phyloP scores from a whole-genome alignment of 2,329 filamentous ascomycete genomes.

The Ascochyta rabiei region DNA sequence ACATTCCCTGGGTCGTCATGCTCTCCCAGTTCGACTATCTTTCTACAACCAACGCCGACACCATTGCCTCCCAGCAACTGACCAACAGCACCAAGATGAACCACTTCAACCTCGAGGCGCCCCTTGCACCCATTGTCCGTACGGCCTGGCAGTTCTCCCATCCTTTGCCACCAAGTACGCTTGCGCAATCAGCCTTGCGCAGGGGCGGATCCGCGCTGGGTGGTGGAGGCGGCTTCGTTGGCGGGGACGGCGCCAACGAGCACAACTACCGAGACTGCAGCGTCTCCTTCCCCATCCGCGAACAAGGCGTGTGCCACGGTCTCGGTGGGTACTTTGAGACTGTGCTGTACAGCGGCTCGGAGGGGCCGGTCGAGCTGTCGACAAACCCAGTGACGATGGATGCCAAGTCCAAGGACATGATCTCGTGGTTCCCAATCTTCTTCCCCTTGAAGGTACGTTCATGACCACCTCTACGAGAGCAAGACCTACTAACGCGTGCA shows the following conservation, averaged over 20 bases:
- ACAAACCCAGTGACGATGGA: constrained; percentile 93
- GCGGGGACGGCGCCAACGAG: constrained; percentile 82
- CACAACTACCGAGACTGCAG: constrained; percentile 86
- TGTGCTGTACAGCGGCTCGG: constrained; percentile 74
- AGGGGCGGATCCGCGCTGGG: constrained; percentile 69
- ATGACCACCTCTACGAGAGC: background rate
- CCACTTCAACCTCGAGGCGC: constrained; percentile 40
- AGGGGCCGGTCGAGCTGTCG: constrained; percentile 78
- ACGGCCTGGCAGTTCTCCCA: constrained; percentile 82
- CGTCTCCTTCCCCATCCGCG: constrained; percentile 76
- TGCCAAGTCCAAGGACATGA: constrained; percentile 94
- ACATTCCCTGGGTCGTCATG: constrained; percentile 94
- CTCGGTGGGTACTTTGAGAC: constrained; percentile 96
- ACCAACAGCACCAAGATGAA: constrained; percentile 47
- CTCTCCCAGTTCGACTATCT: constrained; percentile 89
- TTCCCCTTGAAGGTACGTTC: constrained; percentile 85
- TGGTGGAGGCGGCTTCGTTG: constrained; percentile 74
- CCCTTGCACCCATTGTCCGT: constrained; percentile 62
- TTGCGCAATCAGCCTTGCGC: constrained; percentile 62
- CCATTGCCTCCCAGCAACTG: constrained; percentile 57
- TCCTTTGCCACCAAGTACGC: constrained; percentile 66
- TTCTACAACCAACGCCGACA: constrained; percentile 57
- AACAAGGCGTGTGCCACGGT: constrained; percentile 86
- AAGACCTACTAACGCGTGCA: constrained; percentile 46
- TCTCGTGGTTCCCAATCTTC: constrained; percentile 98